Base-by-base conservation (phyloP, 2,329 filamentous ascomycete species). In the Xylaria sp. region DNA sequence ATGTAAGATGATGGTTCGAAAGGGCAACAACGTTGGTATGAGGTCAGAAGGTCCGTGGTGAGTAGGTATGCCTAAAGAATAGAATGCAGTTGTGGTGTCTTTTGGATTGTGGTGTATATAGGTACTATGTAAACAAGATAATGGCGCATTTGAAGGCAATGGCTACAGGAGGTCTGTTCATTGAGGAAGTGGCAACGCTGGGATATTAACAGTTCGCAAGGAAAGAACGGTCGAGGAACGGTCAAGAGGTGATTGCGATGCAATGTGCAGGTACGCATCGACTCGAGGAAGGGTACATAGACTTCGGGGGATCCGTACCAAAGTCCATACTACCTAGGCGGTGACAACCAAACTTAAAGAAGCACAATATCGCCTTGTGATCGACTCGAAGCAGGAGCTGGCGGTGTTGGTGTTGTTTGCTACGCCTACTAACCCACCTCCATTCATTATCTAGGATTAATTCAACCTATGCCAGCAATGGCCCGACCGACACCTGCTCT, bases 401-500 rank as follows among this genome's bases (percentile, higher is more conserved):
- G n/a, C 32, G 25, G 16, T 18, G 16, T 32, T 53, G 25, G 5
- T n/a, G 16, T 59, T 37, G 58, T 64, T 63, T 60, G 65, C 53
- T 65, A 63, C 47, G 47, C 32, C 10, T 9, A 35, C 32, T 9
- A 35, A 54, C 37, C n/a, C 57, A 62, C 35, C 40, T 54, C 55
- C 29, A 21, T 40, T 18, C 21, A 42, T 32, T 16, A 13, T 5
- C 27, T n/a, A 1, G n/a, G 18, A 32, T 60, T 55, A 29, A 25
- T 42, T 58, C 37, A 44, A 48, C 25, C 74, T 70, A 80, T 23
- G 62, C 75, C 44, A 71, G 60, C 54, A 89, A 71, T 60, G 88
- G 87, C 21, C 89, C 89, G 61, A 91, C 86, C 10, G 79, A 79
- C 2, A 91, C 88, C 37, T 76, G 78, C 75, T 90, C 87, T 61